phyloP scores from a whole-genome alignment of 768 basidiomycete species.

The Leccinum uliginosum region DNA sequence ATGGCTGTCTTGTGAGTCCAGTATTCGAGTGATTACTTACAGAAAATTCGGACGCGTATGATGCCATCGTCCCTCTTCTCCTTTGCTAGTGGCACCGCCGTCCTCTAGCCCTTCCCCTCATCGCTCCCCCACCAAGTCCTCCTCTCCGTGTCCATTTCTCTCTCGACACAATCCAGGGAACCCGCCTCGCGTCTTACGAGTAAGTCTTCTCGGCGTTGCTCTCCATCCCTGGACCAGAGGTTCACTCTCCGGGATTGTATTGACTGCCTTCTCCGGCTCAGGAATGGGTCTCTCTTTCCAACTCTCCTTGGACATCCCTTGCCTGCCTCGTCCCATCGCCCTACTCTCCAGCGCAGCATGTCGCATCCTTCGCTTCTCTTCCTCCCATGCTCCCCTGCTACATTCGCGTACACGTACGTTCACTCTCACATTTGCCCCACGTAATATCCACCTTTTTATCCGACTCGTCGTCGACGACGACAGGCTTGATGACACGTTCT shows the following conservation, averaged over 20 bases:
- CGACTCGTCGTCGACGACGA: neutral
- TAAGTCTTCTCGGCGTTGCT: neutral
- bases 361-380: neutral
- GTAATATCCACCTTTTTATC: neutral
- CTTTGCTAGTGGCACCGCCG: constrained; percentile 35
- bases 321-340: neutral
- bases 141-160: neutral
- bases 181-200: neutral
- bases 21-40: neutral
- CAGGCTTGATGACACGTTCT: neutral
- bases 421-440: neutral
- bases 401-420: neutral
- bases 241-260: neutral
- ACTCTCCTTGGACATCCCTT: constrained; percentile 8
- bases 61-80: constrained; percentile 46
- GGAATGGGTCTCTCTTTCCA: constrained; percentile 19
- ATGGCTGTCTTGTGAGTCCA: constrained; percentile 76
- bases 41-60: constrained; percentile 32
- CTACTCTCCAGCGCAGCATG: neutral
- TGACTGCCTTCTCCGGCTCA: constrained; percentile 5
- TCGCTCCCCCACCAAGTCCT: neutral
- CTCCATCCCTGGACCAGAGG: constrained; percentile 11
- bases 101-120: neutral
- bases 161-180: neutral
- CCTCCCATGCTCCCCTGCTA: neutral